phyloP scores from a whole-genome alignment of 306 rosid species.

The Luffa acutangula region DNA sequence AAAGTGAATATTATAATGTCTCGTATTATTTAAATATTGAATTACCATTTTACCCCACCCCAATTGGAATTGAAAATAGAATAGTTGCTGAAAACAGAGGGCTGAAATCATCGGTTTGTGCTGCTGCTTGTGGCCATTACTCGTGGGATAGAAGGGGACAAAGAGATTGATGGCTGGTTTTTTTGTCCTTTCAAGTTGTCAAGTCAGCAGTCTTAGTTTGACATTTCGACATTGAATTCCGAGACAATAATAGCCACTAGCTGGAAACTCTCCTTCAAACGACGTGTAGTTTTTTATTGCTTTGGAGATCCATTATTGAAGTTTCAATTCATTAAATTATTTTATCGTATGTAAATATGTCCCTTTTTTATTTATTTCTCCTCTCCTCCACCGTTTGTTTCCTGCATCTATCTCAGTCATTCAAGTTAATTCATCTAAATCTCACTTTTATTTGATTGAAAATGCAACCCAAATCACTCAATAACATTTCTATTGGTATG shows the following conservation, averaged over 20 bases:
- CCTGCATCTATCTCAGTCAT: too few relatives aligned
- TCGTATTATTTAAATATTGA: too few relatives aligned
- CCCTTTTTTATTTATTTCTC: too few relatives aligned
- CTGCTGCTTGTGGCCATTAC: neutral
- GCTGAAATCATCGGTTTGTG: neutral
- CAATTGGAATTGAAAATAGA: neutral
- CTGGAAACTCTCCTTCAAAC: neutral
- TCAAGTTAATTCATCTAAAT: too few relatives aligned
- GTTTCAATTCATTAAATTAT: too few relatives aligned
- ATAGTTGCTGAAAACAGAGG: neutral
- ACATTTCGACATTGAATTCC: neutral
- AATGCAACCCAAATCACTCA: too few relatives aligned
- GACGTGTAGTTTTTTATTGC: neutral
- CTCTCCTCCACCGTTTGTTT: too few relatives aligned
- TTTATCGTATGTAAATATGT: too few relatives aligned
- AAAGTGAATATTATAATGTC: too few relatives aligned
- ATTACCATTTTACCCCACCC: neutral
- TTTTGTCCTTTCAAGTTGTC: neutral
- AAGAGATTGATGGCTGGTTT: neutral
- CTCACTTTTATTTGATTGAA: too few relatives aligned
- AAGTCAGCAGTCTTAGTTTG: neutral
- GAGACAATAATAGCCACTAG: neutral
- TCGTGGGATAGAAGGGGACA: neutral
- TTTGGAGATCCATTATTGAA: neutral
- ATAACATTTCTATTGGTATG: too few relatives aligned